phyloP scores from a whole-genome alignment of 179 eudicot genomes.

The Nepenthes alata region DNA sequence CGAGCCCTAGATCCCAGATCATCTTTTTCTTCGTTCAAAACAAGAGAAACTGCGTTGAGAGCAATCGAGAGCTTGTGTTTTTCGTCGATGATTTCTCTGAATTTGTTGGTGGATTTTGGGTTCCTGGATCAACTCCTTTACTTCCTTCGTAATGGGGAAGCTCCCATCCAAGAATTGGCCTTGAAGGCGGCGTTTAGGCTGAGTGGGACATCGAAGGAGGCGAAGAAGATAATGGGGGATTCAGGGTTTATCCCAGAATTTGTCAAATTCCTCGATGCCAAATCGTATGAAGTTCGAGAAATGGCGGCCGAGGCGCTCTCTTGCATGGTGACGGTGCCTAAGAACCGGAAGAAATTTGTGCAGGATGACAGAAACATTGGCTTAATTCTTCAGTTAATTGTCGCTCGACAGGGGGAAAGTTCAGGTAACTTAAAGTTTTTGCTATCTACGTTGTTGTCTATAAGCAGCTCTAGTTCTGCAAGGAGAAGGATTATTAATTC shows the following conservation, averaged over 20 bases:
- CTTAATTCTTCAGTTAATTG: conserved; percentile 40
- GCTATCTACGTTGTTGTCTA: conserved; percentile 47
- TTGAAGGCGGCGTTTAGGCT: conserved; percentile 56
- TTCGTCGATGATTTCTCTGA: conserved; percentile 22
- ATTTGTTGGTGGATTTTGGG: conserved; percentile 29
- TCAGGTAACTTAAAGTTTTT: conserved; percentile 42
- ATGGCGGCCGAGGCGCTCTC: conserved; percentile 65
- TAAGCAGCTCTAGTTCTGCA: conserved; percentile 45
- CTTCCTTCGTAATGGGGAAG: conserved; percentile 52
- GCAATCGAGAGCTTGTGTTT: conserved; percentile 51
- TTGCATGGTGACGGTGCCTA: conserved; percentile 38
- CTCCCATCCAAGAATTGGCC: conserved; percentile 59
- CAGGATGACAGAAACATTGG: conserved; percentile 47
- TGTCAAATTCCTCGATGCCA: conserved; percentile 50
- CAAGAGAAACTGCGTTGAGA: conserved; percentile 41
- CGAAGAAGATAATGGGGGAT: conserved; percentile 72
- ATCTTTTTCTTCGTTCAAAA: conserved; percentile 26
- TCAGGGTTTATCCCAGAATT: conserved; percentile 74
- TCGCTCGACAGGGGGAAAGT: conserved; percentile 33
- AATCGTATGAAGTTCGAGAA: conserved; percentile 62
- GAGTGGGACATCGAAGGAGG: conserved; percentile 50
- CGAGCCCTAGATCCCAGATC: conserved; percentile 47
- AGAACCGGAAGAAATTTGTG: conserved; percentile 56
- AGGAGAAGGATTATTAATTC: conserved; percentile 57
- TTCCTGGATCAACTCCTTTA: conserved; percentile 48